Percentiles rank a stretch among this genome's conserved stretches.
phyloP scores from a whole-genome alignment of 352 stramenopile genomes.

The Pythium insidiosum region DNA sequence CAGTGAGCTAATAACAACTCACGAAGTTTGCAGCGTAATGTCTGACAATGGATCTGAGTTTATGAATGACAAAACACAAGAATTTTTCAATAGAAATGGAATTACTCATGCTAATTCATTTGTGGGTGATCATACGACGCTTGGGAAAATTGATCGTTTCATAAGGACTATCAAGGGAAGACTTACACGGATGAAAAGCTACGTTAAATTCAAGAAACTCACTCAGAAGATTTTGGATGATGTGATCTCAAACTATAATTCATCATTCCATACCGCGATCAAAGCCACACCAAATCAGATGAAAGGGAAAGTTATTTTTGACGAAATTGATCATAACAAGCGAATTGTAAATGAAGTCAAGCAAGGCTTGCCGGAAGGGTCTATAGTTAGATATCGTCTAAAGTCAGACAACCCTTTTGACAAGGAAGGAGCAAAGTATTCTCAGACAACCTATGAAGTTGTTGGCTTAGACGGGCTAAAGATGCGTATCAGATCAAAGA shows the following conservation, averaged over 20 bases:
- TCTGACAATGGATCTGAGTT: conserved; percentile 30
- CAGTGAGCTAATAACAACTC: conserved; percentile 11
- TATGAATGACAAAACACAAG: conserved; percentile 19
- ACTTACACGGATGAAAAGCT: conserved; percentile 18
- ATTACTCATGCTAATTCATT: conserved; percentile 33
- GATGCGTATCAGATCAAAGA: neutral
- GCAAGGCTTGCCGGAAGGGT: neutral
- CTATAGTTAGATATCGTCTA: neutral
- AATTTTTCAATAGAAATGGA: conserved; percentile 18
- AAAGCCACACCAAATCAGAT: conserved; percentile 7
- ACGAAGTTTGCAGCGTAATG: conserved; percentile 20
- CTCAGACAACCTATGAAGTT: conserved; percentile 9
- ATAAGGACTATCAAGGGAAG: conserved; percentile 26
- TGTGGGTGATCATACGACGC: conserved; percentile 23
- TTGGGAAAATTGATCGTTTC: conserved; percentile 39
- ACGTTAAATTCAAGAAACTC: too few species aligned
- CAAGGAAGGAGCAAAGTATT: conserved; percentile 5
- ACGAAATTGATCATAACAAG: conserved; percentile 4
- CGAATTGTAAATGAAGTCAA: neutral
- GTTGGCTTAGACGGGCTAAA: conserved; percentile 9
- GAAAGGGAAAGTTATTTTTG: conserved; percentile 6
- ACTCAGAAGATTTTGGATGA: conserved; percentile 17
- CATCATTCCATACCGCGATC: conserved; percentile 1
- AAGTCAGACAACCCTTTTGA: neutral
- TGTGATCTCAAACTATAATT: conserved; percentile 31